Conservation (phyloP, 1,284 basidiomycete species). For the Fistulinella staudtii region DNA sequence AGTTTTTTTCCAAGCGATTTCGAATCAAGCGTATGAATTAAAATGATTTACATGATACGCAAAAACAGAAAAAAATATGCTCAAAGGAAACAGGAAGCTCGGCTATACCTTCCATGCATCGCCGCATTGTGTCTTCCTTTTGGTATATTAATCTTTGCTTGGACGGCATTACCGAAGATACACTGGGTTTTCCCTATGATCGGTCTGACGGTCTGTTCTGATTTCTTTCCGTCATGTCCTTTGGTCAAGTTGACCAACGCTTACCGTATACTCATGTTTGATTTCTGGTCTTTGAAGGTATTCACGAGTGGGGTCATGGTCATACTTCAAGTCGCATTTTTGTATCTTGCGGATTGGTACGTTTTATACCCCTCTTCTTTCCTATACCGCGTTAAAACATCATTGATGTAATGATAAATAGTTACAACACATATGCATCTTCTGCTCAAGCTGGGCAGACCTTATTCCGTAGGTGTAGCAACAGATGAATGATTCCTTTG, state of each 20-base stretch:
- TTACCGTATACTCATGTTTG: neutral
- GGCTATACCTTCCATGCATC: slow-evolving; percentile 51
- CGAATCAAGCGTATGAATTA: neutral
- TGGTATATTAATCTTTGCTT: slow-evolving; percentile 53
- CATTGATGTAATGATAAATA: slow-evolving; percentile 19
- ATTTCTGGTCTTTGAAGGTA: slow-evolving; percentile 29
- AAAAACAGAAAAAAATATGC: slow-evolving; percentile 20
- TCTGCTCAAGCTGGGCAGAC: slow-evolving; percentile 75
- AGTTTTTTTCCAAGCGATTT: slow-evolving; percentile 14
- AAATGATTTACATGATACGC: too few species aligned
- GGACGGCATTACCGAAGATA: slow-evolving; percentile 31
- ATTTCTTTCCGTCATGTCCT: neutral
- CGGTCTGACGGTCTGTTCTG: slow-evolving; percentile 37
- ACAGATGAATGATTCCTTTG: neutral
- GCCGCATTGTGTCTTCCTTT: slow-evolving; percentile 52
- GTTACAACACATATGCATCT: slow-evolving; percentile 70
- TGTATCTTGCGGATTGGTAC: slow-evolving; percentile 70
- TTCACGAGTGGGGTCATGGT: slow-evolving; percentile 55
- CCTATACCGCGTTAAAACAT: too few species aligned
- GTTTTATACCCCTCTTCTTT: too few species aligned
- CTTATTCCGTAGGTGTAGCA: slow-evolving; percentile 49
- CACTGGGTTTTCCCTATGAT: slow-evolving; percentile 43
- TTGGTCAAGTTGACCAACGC: too few species aligned
- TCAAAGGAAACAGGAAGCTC: slow-evolving; percentile 56
- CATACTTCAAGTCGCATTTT: slow-evolving; percentile 62